Base-by-base conservation (phyloP, 768 basidiomycete species). In the Tulasnella sp. region DNA sequence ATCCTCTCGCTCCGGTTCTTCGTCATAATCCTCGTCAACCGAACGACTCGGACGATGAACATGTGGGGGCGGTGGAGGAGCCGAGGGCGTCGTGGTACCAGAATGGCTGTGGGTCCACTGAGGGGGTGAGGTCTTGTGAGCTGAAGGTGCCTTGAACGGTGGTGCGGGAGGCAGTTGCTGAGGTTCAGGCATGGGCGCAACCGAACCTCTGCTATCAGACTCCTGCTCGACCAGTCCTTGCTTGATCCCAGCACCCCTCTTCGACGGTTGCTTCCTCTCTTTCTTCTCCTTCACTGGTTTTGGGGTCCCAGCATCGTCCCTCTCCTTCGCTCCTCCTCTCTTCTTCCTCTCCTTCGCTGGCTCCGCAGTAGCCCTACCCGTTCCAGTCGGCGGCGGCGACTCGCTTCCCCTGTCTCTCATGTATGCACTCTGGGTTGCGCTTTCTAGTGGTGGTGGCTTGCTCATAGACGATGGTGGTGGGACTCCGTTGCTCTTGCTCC, bases 11-110 rank as follows among this genome's bases (percentile, higher is more conserved):
- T 79, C 78, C 73, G 39, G 27, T 46, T 93, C 94, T 84, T 96
- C 96, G 82, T 99, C 96, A 82, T 98, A 98, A 82, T 98, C 94
- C 82, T 99, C 96, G 83, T 98, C 95, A 24, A 97, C 89, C 1
- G 89, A 86, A 9, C 96, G 88, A 16, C 90, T 40, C 87, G 9
- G 92, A 91, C 24, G 91, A 89, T 39, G 81, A 44, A 21, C 48
- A 89, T 85, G 76, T 90, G 89, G 9, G 88, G 88, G 27, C 87
- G 88, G 90, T 1, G 90, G 93, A 1, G 93, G 92, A 40, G 92
- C 56, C 1, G 75, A 48, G 10, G 44, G 75, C n/a, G 46, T 48
- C 42, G 39, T 76, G 52, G 39, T 38, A 9, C 75, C 44, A 14
- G 36, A 39, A 14, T 74, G 7, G 72, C 40, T 74, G 73, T 34